phyloP scores from a whole-genome alignment of 2,329 filamentous ascomycete species.

The Ophiocordyceps polyrhachis-furcata region DNA sequence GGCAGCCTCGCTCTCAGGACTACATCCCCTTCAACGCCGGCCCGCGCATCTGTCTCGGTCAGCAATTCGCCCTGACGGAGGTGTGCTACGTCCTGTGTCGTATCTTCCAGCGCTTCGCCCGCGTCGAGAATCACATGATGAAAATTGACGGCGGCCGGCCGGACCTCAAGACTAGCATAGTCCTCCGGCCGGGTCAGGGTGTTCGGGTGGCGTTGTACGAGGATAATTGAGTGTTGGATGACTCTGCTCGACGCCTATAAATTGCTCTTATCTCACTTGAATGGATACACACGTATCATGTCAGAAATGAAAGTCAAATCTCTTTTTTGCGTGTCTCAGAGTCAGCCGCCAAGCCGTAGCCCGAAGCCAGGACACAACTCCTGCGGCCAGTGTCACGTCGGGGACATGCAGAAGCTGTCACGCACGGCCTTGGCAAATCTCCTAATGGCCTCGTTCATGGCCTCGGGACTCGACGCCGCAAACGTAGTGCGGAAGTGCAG shows the following conservation, averaged over 20 bases:
- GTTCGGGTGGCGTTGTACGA: slow-evolving; percentile 39
- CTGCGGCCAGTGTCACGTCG: neutral
- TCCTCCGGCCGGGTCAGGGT: slow-evolving; percentile 38
- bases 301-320: neutral
- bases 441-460: slow-evolving; percentile 53
- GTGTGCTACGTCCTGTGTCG: slow-evolving; percentile 55
- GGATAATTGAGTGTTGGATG: slow-evolving; percentile 10
- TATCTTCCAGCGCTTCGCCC: slow-evolving; percentile 52
- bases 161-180: slow-evolving; percentile 38
- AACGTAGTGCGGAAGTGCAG: slow-evolving; percentile 86
- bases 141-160: slow-evolving; percentile 34
- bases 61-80: slow-evolving; percentile 67
- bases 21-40: slow-evolving; percentile 62
- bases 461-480: slow-evolving; percentile 55
- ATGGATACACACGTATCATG: neutral
- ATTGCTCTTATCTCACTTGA: neutral
- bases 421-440: slow-evolving; percentile 61
- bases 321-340: neutral
- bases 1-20: slow-evolving; percentile 47
- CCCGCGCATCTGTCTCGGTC: slow-evolving; percentile 54
- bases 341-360: too few relatives aligned
- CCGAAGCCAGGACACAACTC: neutral
- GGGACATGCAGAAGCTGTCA: slow-evolving; percentile 25
- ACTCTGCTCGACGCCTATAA: neutral
- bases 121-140: slow-evolving; percentile 38